phyloP scores from a whole-genome alignment of 1,139 yeast species.

The Lodderomyces jiufengensis region DNA sequence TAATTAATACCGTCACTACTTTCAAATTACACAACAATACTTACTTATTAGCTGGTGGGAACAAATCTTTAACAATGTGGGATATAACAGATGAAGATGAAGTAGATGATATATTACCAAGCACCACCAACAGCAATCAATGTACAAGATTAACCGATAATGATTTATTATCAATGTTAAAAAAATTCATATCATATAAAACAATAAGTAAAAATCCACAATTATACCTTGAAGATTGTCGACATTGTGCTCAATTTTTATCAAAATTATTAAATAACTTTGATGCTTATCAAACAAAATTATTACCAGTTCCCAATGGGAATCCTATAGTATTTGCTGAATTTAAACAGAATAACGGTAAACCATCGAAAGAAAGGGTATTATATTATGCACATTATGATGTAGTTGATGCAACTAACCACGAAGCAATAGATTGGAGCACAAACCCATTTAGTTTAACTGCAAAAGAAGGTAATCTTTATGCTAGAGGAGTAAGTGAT shows the following conservation, averaged over 20 bases:
- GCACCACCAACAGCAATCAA: neutral
- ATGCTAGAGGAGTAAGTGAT: conserved; percentile 92
- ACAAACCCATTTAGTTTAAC: conserved; percentile 75
- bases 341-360: conserved; percentile 48
- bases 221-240: conserved; percentile 67
- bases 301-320: conserved; percentile 69
- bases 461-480: conserved; percentile 78
- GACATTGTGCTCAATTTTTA: conserved; percentile 81
- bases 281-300: conserved; percentile 68
- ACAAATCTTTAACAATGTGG: conserved; percentile 34
- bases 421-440: conserved; percentile 58
- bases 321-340: conserved; percentile 82
- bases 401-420: conserved; percentile 60
- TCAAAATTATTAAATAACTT: conserved; percentile 58
- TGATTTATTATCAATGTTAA: conserved; percentile 58
- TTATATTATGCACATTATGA: conserved; percentile 96
- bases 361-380: conserved; percentile 31
- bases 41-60: conserved; percentile 38
- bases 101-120: conserved; percentile 5
- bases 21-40: conserved; percentile 23
- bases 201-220: conserved; percentile 77
- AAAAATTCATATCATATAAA: conserved; percentile 59
- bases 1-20: conserved; percentile 23
- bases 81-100: conserved; percentile 26
- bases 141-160: conserved; percentile 40